These are phyloP conservation scores for Ilyonectria mors-panacis DNA, from an alignment of 2,329 filamentous ascomycete species.

Conservation along the genomic window DNA sequence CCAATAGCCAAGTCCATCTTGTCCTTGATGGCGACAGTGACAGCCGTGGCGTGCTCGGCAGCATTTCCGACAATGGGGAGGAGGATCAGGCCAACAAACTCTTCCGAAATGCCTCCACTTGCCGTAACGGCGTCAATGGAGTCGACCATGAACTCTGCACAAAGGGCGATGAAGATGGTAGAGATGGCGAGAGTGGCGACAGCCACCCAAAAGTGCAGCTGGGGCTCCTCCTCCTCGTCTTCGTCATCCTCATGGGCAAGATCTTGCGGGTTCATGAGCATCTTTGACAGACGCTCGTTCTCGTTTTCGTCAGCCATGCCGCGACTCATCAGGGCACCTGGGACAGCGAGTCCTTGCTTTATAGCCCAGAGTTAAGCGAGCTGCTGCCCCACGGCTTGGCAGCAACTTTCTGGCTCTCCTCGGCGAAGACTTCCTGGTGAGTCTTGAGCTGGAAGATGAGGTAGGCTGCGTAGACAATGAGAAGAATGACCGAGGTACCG, in stretches of 20 bases:
- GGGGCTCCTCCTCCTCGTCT: conserved; percentile 79
- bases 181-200: conserved; percentile 79
- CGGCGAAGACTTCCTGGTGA: conserved; percentile 84
- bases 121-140: conserved; percentile 79
- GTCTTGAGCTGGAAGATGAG: conserved; percentile 94
- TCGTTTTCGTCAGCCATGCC: conserved; percentile 53
- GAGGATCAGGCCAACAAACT: conserved; percentile 85
- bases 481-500: conserved; percentile 83
- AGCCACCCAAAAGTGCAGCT: conserved; percentile 81
- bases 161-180: conserved; percentile 85
- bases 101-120: conserved; percentile 73
- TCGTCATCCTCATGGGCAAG: conserved; percentile 64
- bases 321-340: conserved; percentile 57
- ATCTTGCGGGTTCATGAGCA: conserved; percentile 58
- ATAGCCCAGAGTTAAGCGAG: conserved; percentile 52
- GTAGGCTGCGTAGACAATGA: conserved; percentile 87
- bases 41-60: conserved; percentile 85
- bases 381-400: conserved; percentile 64
- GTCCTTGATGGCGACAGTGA: conserved; percentile 85
- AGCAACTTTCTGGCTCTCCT: conserved; percentile 82
- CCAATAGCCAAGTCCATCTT: conserved; percentile 90
- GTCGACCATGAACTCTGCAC: conserved; percentile 84
- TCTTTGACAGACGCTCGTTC: conserved; percentile 61
- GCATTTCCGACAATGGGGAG: conserved; percentile 88
- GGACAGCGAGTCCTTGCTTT: conserved; percentile 57